Evolutionary conservation across 23 red algal genomes (phyloP).

Genomic region (Gracilariopsis chorda): DNA sequence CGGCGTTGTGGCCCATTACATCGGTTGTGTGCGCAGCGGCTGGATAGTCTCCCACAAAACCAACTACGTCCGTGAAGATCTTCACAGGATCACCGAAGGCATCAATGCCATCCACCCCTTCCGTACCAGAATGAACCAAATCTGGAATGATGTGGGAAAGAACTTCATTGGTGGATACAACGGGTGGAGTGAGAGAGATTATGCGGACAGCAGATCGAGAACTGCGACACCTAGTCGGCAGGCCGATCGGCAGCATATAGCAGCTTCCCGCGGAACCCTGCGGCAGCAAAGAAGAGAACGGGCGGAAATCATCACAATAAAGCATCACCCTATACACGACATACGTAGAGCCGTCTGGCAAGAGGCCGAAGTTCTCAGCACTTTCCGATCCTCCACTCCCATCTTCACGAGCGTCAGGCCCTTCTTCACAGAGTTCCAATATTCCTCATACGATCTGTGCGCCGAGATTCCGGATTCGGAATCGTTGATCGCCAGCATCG

Average conservation of each 20-base stretch:
- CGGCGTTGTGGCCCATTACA: neutral
- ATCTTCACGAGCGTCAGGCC: no score
- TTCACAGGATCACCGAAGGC: neutral
- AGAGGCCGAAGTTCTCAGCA: neutral
- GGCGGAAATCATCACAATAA: neutral
- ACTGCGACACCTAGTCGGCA: neutral
- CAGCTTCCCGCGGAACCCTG: neutral
- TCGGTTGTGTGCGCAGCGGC: neutral
- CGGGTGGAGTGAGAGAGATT: slow-evolving; percentile 3
- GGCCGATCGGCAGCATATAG: neutral
- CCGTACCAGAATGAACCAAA: neutral
- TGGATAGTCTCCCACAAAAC: neutral
- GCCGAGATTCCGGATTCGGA: no score
- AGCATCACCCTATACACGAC: neutral
- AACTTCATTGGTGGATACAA: neutral
- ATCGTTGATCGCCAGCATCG: no score
- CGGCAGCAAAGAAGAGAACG: neutral
- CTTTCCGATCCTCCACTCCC: no score
- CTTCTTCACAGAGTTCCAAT: no score
- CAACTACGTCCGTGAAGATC: slow-evolving; percentile 13
- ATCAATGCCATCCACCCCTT: neutral
- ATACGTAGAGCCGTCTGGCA: neutral
- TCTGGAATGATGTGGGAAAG: neutral
- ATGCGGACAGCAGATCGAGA: neutral
- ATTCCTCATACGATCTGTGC: no score